phyloP scores from a whole-genome alignment of 2,329 filamentous ascomycete genomes.

The Arthroderma uncinatum region DNA sequence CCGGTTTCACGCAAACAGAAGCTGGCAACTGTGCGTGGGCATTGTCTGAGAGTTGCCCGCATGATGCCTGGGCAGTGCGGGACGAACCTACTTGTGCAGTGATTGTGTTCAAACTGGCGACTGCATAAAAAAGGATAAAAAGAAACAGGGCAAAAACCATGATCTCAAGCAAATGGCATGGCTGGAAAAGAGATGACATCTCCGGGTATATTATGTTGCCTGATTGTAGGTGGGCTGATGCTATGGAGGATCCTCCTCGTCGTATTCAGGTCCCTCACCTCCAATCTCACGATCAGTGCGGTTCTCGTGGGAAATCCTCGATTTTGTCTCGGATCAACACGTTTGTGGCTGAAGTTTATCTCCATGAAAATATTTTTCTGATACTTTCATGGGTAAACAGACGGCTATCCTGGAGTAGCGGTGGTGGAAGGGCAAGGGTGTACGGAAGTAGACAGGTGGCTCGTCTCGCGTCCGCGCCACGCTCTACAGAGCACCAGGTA shows the following conservation, averaged over 20 bases:
- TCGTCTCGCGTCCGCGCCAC: background rate
- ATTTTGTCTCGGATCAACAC: background rate
- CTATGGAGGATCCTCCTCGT: background rate
- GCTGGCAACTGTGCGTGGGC: background rate
- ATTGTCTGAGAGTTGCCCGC: background rate
- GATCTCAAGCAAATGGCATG: background rate
- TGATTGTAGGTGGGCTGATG: too few species aligned
- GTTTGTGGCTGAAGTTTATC: constrained; percentile 4
- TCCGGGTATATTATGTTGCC: too few species aligned
- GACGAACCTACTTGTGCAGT: background rate
- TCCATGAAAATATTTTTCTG: background rate
- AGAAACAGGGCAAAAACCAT: background rate
- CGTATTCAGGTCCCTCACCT: background rate
- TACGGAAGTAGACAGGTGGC: background rate
- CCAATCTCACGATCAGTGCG: background rate
- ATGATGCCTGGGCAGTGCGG: background rate
- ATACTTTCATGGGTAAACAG: background rate
- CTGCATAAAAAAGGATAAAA: background rate
- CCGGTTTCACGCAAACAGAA: background rate
- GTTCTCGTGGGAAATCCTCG: background rate
- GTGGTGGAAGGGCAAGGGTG: background rate
- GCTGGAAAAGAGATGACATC: too few species aligned
- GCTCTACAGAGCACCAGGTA: background rate
- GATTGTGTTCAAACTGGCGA: background rate
- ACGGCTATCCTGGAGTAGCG: background rate